Evolutionary conservation across 2,329 filamentous ascomycete species (phyloP).

Genomic region (Neonectria hederae): DNA sequence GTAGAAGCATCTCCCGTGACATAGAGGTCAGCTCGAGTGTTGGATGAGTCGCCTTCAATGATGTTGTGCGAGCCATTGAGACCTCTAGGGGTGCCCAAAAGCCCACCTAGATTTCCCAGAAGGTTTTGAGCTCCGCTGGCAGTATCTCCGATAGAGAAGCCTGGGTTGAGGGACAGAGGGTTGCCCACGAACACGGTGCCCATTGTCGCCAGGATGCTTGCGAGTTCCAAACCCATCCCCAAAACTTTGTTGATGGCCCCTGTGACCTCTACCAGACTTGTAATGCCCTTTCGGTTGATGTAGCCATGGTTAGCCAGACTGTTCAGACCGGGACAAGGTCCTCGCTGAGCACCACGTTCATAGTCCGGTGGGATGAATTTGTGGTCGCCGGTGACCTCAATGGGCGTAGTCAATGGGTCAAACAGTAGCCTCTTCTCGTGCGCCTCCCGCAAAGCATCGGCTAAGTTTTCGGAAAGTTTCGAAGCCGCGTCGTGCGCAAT

Average conservation of each 20-base stretch:
- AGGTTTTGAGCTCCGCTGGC: constrained; percentile 51
- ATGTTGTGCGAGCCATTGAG: constrained; percentile 63
- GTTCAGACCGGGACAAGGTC: constrained; percentile 49
- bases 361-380: constrained; percentile 42
- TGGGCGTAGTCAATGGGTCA: constrained; percentile 29
- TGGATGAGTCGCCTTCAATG: constrained; percentile 62
- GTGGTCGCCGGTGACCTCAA: constrained; percentile 36
- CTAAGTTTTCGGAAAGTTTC: constrained; percentile 12
- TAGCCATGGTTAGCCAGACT: constrained; percentile 51
- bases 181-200: constrained; percentile 61
- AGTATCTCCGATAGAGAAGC: constrained; percentile 62
- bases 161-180: constrained; percentile 57
- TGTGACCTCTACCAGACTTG: constrained; percentile 26
- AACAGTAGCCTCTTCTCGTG: constrained; percentile 32
- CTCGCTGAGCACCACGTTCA: constrained; percentile 39
- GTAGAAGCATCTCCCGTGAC: constrained; percentile 58
- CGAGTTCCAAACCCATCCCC: constrained; percentile 58
- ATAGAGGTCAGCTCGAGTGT: constrained; percentile 61
- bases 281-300: constrained; percentile 31
- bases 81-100: constrained; percentile 53
- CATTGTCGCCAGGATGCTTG: constrained; percentile 53
- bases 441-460: constrained; percentile 17
- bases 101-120: constrained; percentile 52
- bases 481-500: not conserved
- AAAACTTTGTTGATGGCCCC: constrained; percentile 46